These are phyloP conservation scores for Salvia sclarea DNA, from an alignment of 305 asterid species.

Conservation along the genomic window DNA sequence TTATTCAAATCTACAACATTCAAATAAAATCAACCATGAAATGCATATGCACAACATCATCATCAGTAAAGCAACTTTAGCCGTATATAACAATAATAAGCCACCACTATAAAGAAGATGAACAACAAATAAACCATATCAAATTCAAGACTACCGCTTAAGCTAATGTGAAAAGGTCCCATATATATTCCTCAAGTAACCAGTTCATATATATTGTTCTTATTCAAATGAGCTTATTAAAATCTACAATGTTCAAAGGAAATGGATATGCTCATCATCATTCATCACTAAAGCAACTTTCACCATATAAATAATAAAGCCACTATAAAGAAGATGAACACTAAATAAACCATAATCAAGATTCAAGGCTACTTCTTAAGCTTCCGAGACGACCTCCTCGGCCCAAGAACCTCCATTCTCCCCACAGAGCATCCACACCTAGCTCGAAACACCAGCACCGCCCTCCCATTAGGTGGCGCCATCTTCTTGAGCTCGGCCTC, in stretches of 20 bases:
- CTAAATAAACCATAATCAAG: slow-evolving; percentile 6
- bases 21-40: too few relatives aligned
- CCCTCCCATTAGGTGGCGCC: slow-evolving; percentile 95
- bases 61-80: slow-evolving; percentile 25
- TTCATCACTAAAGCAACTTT: slow-evolving; percentile 21
- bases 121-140: slow-evolving; percentile 9
- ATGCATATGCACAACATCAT: slow-evolving; percentile 35
- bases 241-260: slow-evolving; percentile 33
- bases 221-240: slow-evolving; percentile 43
- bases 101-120: background rate
- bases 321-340: background rate
- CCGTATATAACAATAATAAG: slow-evolving; percentile 31
- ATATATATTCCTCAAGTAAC: slow-evolving; percentile 31
- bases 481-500: slow-evolving; percentile 94
- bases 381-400: slow-evolving; percentile 62
- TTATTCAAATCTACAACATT: slow-evolving; percentile 36
- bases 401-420: slow-evolving; percentile 86
- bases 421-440: slow-evolving; percentile 94
- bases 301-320: slow-evolving; percentile 33
- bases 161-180: slow-evolving; percentile 38
- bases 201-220: slow-evolving; percentile 36
- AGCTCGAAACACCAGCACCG: slow-evolving; percentile 76
- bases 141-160: slow-evolving; percentile 51
- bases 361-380: slow-evolving; percentile 56
- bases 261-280: slow-evolving; percentile 37